Percentiles rank a stretch among this genome's conserved stretches.
phyloP scores from a whole-genome alignment of 305 asterid genomes.

The Rubia balearica region DNA sequence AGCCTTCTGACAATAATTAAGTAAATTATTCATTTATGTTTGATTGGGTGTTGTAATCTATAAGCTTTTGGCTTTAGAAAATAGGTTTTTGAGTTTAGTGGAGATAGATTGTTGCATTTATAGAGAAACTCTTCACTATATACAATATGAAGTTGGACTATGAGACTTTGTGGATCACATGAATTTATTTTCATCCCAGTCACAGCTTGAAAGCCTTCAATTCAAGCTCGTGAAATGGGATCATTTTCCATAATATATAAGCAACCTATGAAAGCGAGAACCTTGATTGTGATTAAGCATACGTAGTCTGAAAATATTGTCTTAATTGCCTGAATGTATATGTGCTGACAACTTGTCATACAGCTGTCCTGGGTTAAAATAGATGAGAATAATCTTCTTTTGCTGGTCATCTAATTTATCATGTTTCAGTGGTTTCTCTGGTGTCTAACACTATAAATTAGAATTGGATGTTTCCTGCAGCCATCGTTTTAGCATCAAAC shows the following conservation, averaged over 20 bases:
- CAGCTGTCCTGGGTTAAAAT: not conserved
- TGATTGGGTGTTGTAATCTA: not conserved
- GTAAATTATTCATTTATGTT: not conserved
- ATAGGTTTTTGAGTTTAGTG: not conserved
- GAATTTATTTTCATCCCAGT: not conserved
- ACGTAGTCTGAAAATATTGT: not conserved
- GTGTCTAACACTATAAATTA: constrained; percentile 4
- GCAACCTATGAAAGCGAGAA: not conserved
- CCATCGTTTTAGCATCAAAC: constrained; percentile 85
- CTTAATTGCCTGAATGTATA: not conserved
- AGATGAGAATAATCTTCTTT: not conserved
- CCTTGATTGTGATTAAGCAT: not conserved
- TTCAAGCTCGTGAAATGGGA: not conserved
- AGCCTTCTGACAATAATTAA: not conserved
- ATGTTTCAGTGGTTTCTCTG: not conserved
- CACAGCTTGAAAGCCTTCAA: not conserved
- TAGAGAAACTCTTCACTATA: not conserved
- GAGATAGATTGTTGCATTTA: not conserved
- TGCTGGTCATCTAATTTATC: not conserved
- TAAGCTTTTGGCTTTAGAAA: not conserved
- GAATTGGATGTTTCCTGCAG: constrained; percentile 31
- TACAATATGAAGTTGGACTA: not conserved
- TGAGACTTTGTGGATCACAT: not conserved
- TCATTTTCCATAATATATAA: not conserved
- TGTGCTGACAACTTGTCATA: not conserved